Evolutionary conservation across 495 filamentous ascomycete genomes (phyloP).

Genomic region (Massariosphaeria phaeospora): DNA sequence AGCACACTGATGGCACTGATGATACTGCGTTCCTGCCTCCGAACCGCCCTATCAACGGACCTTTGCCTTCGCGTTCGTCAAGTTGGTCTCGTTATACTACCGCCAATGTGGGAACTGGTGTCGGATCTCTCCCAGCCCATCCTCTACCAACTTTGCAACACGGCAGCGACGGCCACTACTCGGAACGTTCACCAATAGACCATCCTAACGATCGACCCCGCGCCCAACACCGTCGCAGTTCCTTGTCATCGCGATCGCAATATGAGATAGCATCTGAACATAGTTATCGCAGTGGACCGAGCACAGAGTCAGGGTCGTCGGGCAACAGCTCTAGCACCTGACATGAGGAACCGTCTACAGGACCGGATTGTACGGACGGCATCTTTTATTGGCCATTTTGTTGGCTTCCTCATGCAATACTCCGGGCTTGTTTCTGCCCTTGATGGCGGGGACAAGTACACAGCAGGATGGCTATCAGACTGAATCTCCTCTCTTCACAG

Average conservation of each 20-base stretch:
- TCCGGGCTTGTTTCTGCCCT: constrained; percentile 28
- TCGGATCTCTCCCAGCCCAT: constrained; percentile 6
- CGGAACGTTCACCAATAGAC: neutral
- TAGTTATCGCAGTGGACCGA: constrained; percentile 12
- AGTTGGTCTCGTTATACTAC: neutral
- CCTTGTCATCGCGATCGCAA: constrained; percentile 4
- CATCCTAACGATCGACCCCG: constrained; percentile 17
- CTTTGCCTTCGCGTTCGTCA: neutral
- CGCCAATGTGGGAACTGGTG: neutral
- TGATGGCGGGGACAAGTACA: too few relatives aligned
- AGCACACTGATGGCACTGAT: constrained; percentile 23
- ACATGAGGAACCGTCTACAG: constrained; percentile 13
- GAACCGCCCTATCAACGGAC: constrained; percentile 6
- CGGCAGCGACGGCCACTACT: constrained; percentile 15
- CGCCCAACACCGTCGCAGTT: constrained; percentile 15
- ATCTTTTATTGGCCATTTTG: constrained; percentile 8
- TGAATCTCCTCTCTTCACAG: too few relatives aligned
- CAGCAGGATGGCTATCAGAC: too few relatives aligned
- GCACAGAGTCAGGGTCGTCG: constrained; percentile 17
- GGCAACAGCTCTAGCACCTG: constrained; percentile 14
- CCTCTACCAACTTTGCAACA: constrained; percentile 8
- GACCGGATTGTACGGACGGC: constrained; percentile 14
- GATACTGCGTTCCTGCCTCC: constrained; percentile 17
- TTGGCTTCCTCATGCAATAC: constrained; percentile 25
- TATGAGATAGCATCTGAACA: constrained; percentile 2